These are phyloP conservation scores for Polytolypa hystricis DNA, from an alignment of 2,329 filamentous ascomycete species.

Conservation along the genomic window DNA sequence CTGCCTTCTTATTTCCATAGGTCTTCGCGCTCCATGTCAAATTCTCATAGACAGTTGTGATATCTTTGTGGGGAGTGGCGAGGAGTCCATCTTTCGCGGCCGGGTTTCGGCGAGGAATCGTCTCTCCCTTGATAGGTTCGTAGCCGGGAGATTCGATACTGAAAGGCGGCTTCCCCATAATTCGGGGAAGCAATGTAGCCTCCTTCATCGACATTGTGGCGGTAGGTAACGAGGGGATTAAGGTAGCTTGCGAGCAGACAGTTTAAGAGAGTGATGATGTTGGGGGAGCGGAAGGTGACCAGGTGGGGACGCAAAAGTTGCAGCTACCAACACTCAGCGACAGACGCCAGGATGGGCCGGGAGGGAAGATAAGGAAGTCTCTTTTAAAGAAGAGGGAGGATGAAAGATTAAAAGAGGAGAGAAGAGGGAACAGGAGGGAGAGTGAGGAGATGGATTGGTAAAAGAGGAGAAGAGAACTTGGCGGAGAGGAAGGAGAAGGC, in stretches of 20 bases:
- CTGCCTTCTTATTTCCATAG: conserved; percentile 52
- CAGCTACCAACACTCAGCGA: neutral
- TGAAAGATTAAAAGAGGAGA: neutral
- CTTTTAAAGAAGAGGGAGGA: neutral
- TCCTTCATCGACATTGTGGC: conserved; percentile 20
- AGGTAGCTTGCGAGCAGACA: too few species aligned
- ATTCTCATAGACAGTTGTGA: conserved; percentile 70
- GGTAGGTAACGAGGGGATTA: neutral
- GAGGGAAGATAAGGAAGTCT: neutral
- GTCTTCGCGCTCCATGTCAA: conserved; percentile 56
- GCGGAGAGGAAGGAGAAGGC: too few species aligned
- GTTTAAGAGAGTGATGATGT: neutral
- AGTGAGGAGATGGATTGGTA: neutral
- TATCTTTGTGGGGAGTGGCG: conserved; percentile 53
- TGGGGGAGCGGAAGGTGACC: neutral
- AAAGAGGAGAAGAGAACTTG: neutral
- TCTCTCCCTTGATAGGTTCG: conserved; percentile 65
- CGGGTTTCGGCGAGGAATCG: conserved; percentile 66
- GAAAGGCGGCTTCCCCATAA: conserved; percentile 61
- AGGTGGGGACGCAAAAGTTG: neutral
- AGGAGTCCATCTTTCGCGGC: conserved; percentile 60
- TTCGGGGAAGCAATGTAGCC: conserved; percentile 32
- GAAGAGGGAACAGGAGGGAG: neutral
- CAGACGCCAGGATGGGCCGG: neutral
- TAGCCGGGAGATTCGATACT: conserved; percentile 60